Evolutionary conservation across 805 yeast species (phyloP), one percentile per base, ranked within the genome.

Genomic region (Hanseniaspora occidentalis): DNA sequence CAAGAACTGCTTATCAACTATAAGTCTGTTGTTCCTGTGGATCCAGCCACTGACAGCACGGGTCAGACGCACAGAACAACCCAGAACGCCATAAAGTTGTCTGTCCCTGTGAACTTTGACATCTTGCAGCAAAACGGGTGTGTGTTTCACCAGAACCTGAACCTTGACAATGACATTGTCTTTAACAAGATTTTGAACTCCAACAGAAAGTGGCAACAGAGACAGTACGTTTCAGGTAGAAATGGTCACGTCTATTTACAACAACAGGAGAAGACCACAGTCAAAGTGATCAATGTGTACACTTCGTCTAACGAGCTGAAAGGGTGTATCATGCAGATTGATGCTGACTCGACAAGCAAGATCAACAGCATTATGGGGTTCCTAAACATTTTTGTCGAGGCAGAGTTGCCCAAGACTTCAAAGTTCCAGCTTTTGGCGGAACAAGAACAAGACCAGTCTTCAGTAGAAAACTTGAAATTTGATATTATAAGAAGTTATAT

Each of bases 191-290:
- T 41, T 6, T 23, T 41, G 19, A 41, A 41, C n/a, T 27, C 36
- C 19, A 41, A 41, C 36, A 41, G 37, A 13, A 40, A 41, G 23
- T 41, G 44, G 44, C 18, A n/a, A 3, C 38, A 37, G 9, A 41
- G 34, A 29, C 44, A 41, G 16, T 36, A 38, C 16, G 38, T 37
- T 16, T 29, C 33, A 4, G 33, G 33, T 10, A 29, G 16, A 16
- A 16, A 29, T 4, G 33, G 33, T 16, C 33, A n/a, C 16, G 17
- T 29, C 9, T 29, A n/a, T 18, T n/a, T 9, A 14, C 17, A n/a
- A n/a, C 10, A 7, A 7, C 25, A 23, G 7, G 17, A 29, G 18
- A 29, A 29, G 18, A n/a, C 33, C 8, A 14, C 18, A 4, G 33
- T 29, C 18, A 29, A 29, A 14, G 16, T 16, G 8, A 29, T 29